A percentile compares a stretch with the other conserved stretches of the same genome.
These are phyloP conservation scores for Articulospora tetracladia DNA, from an alignment of 495 filamentous ascomycete genomes.

Conservation along the genomic window DNA sequence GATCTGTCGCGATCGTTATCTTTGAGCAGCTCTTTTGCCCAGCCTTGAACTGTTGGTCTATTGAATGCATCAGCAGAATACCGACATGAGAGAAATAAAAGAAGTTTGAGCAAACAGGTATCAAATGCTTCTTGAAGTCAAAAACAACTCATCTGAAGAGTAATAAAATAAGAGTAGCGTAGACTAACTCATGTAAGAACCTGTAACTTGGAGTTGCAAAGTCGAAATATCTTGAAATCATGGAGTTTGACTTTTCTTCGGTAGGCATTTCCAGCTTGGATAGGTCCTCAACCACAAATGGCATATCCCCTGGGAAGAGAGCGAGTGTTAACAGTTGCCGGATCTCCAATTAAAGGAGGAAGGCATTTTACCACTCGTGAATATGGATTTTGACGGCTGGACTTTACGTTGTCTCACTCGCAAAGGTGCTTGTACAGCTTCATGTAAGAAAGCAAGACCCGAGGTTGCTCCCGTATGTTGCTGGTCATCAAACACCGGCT, in stretches of 20 bases:
- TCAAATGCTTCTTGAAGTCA: too few relatives aligned
- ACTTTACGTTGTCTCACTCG: not conserved
- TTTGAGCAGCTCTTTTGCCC: conserved; percentile 26
- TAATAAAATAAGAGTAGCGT: too few relatives aligned
- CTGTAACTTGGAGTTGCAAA: conserved; percentile 35
- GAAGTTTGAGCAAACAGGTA: too few relatives aligned
- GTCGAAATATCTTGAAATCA: conserved; percentile 33
- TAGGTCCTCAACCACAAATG: conserved; percentile 21
- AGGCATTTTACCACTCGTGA: conserved; percentile 26
- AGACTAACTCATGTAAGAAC: conserved; percentile 27
- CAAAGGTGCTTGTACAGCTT: not conserved
- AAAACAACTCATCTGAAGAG: too few relatives aligned
- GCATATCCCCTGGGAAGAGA: conserved; percentile 11
- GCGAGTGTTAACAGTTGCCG: conserved; percentile 15
- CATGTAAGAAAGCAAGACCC: conserved; percentile 7
- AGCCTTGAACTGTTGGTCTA: conserved; percentile 30
- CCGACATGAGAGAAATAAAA: too few relatives aligned
- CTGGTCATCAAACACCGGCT: not conserved
- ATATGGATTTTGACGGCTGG: conserved; percentile 13
- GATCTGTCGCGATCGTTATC: not conserved
- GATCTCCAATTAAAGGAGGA: conserved; percentile 19
- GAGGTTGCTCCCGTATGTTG: conserved; percentile 8
- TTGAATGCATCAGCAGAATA: too few relatives aligned
- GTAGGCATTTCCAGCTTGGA: conserved; percentile 19
- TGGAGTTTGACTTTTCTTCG: conserved; percentile 20